Percentiles rank a stretch among this genome's conserved stretches.
phyloP scores from a whole-genome alignment of 208 protist genomes.

The Herpetomonas tarakana region DNA sequence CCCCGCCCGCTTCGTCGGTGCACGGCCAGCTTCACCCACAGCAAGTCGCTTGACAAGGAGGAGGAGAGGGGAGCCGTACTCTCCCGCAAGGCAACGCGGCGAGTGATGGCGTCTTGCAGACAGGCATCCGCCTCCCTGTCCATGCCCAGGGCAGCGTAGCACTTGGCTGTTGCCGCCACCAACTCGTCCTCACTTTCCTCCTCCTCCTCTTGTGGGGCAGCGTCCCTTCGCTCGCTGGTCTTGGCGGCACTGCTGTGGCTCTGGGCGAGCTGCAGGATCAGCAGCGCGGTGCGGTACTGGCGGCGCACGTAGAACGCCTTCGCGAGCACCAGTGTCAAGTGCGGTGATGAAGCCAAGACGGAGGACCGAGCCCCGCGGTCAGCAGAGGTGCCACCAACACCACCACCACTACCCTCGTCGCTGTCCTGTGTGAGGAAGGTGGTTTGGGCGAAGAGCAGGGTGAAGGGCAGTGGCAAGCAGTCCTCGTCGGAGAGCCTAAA shows the following conservation, averaged over 20 bases:
- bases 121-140: constrained; percentile 30
- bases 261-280: constrained; percentile 16
- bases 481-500: constrained; percentile 12
- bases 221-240: not conserved
- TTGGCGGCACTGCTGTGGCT: not conserved
- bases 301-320: constrained; percentile 23
- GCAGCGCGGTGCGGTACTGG: constrained; percentile 18
- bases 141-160: constrained; percentile 30
- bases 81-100: not conserved
- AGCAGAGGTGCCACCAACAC: no score
- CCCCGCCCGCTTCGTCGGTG: constrained; percentile 36
- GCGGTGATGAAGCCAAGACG: not conserved
- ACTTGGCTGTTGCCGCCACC: constrained; percentile 37
- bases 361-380: no score
- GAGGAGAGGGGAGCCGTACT: not conserved
- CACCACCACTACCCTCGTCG: no score
- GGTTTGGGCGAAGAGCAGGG: constrained; percentile 8
- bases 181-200: not conserved
- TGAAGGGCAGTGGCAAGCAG: constrained; percentile 21
- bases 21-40: constrained; percentile 58
- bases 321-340: constrained; percentile 27
- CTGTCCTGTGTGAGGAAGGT: constrained; percentile 7
- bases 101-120: constrained; percentile 23
- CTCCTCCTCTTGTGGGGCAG: not conserved
- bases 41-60: constrained; percentile 23